Evolutionary conservation across 2,329 filamentous ascomycete genomes (phyloP), one percentile per base, ranked within the genome.

Genomic region (Endocalyx cinctus): DNA sequence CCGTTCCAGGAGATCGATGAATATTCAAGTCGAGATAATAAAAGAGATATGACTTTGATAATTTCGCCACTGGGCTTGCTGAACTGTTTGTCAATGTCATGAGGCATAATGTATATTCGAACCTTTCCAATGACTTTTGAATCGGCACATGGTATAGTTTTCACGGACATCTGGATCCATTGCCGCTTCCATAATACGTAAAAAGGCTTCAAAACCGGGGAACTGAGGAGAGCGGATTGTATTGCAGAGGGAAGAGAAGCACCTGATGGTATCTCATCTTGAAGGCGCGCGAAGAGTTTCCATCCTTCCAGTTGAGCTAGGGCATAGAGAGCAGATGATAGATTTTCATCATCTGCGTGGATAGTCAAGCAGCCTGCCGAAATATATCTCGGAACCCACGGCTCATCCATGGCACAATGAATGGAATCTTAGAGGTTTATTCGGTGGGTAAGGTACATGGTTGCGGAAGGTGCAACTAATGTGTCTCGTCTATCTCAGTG

Each of bases 71-170:
- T 62, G 6, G 77, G 67, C 25, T 72, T 62, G n/a, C 84, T 62
- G 4, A 57, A 54, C 2, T 63, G 52, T 18, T 76, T 69, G 3
- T 71, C 68, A 20, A 77, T 64, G 55, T 89, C 84, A 42, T 84
- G 77, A 3, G 82, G 79, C 3, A 85, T 66, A 4, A 84, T 45
- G 46, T 82, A 79, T 1, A 86, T 62, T 15, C 81, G 69, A 6
- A 77, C 25, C 5, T 62, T 49, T 13, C 54, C 59, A 5, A 36
- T 29, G 2, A 44, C 27, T 3, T 43, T 31, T 10, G 42, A 29
- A 5, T 47, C 36, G 2, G 36, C 12, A 25, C 10, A 12, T 18
- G 38, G 20, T 6, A 43, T 48, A 4, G 54, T 15, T 3, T 47
- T 46, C 28, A 69, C 60, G n/a, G 66, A 59, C 6, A 76, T 44